A percentile compares a stretch with the other conserved stretches of the same genome.
Evolutionary conservation across 1,139 yeast genomes (phyloP).

Genomic region (Lodderomyces orthopsilosis): DNA sequence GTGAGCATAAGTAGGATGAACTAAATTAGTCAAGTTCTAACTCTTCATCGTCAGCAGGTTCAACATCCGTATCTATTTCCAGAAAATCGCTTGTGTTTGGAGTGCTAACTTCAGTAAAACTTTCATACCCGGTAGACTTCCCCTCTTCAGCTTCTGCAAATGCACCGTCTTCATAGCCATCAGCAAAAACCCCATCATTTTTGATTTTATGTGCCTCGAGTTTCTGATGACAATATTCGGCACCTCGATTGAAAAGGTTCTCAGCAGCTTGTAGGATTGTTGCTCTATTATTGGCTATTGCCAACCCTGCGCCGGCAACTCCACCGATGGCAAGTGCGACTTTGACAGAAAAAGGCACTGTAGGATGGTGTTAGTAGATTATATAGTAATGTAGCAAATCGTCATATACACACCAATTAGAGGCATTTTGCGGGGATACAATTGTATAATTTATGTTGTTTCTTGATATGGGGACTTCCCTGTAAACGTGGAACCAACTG

Average conservation of each 20-base stretch:
- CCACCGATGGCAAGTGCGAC: slow-evolving; percentile 41
- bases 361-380: slow-evolving; percentile 8
- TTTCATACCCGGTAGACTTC: slow-evolving; percentile 13
- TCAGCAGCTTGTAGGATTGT: slow-evolving; percentile 33
- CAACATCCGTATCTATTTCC: slow-evolving; percentile 9
- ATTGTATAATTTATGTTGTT: too few relatives aligned
- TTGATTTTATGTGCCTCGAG: slow-evolving; percentile 21
- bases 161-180: slow-evolving; percentile 24
- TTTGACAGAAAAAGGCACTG: slow-evolving; percentile 41
- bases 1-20: too few relatives aligned
- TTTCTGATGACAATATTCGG: slow-evolving; percentile 31
- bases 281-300: slow-evolving; percentile 34
- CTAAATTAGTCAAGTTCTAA: background rate
- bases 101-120: slow-evolving; percentile 24
- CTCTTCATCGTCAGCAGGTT: slow-evolving; percentile 17
- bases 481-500: too few relatives aligned
- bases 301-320: slow-evolving; percentile 38
- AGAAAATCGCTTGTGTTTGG: slow-evolving; percentile 18
- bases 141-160: slow-evolving; percentile 21
- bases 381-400: background rate
- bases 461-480: too few relatives aligned
- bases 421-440: slow-evolving; percentile 2
- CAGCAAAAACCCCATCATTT: slow-evolving; percentile 24
- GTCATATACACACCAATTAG: slow-evolving; percentile 6
- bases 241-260: slow-evolving; percentile 31